A percentile compares a stretch with the other conserved stretches of the same genome.
Evolutionary conservation across 208 protist species (phyloP).

Genomic region (Leishmania braziliensis): DNA sequence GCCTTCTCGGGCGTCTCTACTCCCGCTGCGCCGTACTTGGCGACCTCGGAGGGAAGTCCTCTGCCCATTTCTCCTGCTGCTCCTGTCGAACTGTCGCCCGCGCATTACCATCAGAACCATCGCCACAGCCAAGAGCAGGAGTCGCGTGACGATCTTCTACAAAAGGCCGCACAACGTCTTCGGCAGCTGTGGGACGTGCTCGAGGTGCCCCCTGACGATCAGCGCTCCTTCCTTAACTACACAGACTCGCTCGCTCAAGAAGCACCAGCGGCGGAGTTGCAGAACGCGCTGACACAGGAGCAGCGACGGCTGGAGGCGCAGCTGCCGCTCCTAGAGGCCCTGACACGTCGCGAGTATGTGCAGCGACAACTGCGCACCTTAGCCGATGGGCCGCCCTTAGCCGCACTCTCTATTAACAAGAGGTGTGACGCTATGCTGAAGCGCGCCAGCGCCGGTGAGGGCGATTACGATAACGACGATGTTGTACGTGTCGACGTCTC

Average conservation of each 20-base stretch:
- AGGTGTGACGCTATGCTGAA: background rate
- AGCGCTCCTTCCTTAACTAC: conserved; percentile 24
- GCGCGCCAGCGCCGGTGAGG: background rate
- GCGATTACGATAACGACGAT: background rate
- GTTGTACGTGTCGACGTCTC: background rate
- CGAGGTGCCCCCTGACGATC: conserved; percentile 47
- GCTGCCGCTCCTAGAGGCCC: conserved; percentile 71
- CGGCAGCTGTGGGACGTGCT: conserved; percentile 63
- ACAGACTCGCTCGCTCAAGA: background rate
- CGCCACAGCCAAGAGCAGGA: background rate
- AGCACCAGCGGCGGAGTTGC: conserved; percentile 8
- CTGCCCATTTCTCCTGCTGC: conserved; percentile 12
- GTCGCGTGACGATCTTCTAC: background rate
- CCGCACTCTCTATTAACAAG: conserved; percentile 1
- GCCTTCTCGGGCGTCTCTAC: background rate
- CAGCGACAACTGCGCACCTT: conserved; percentile 31
- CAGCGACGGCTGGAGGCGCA: conserved; percentile 57
- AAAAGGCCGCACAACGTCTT: conserved; percentile 19
- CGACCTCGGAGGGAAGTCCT: background rate
- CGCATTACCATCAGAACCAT: background rate
- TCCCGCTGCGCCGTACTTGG: conserved; percentile 7
- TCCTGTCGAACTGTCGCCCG: background rate
- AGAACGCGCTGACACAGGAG: conserved; percentile 35
- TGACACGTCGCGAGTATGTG: conserved; percentile 74
- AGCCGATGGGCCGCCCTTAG: conserved; percentile 3